Percentiles rank a stretch among this genome's conserved stretches.
These are phyloP conservation scores for Colletotrichum chlorophyti DNA, from an alignment of 2,329 filamentous ascomycete species.

Conservation along the genomic window DNA sequence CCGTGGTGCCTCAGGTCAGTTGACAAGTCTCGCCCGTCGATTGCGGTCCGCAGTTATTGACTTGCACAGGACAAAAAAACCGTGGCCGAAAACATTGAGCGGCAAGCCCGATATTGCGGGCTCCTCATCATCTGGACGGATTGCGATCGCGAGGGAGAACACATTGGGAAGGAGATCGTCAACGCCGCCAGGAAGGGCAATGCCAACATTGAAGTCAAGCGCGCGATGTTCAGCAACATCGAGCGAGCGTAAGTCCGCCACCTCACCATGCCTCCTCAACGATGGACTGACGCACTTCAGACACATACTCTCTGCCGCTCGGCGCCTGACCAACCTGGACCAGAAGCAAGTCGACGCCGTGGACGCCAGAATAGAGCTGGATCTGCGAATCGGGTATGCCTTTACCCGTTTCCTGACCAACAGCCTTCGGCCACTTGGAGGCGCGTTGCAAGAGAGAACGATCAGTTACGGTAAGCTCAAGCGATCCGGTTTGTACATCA, in stretches of 20 bases:
- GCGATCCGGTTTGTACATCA: background rate
- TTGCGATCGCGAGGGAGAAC: conserved; percentile 96
- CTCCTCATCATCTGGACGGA: conserved; percentile 97
- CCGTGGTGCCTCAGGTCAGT: conserved; percentile 69
- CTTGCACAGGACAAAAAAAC: conserved; percentile 72
- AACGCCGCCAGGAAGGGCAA: conserved; percentile 81
- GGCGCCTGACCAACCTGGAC: conserved; percentile 78
- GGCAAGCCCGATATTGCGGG: conserved; percentile 74
- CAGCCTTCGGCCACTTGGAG: conserved; percentile 75
- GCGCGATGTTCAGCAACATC: conserved; percentile 94
- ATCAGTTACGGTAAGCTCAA: conserved; percentile 78
- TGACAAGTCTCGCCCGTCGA: background rate
- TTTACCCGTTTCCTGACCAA: conserved; percentile 90
- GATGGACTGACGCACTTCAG: conserved; percentile 48
- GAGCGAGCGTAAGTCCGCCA: conserved; percentile 75
- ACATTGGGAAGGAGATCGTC: conserved; percentile 92
- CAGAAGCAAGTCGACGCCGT: conserved; percentile 89
- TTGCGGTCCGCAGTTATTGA: conserved; percentile 8
- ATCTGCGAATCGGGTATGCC: conserved; percentile 88
- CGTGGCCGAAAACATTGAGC: conserved; percentile 85
- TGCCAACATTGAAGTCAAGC: conserved; percentile 75
- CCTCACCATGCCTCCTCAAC: background rate
- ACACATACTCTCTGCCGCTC: conserved; percentile 86
- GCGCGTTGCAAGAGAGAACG: conserved; percentile 66
- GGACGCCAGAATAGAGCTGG: conserved; percentile 86